A percentile compares a stretch with the other conserved stretches of the same genome.
Evolutionary conservation across 2,329 filamentous ascomycete genomes (phyloP).

Genomic region (Teratosphaeria zuluensis): DNA sequence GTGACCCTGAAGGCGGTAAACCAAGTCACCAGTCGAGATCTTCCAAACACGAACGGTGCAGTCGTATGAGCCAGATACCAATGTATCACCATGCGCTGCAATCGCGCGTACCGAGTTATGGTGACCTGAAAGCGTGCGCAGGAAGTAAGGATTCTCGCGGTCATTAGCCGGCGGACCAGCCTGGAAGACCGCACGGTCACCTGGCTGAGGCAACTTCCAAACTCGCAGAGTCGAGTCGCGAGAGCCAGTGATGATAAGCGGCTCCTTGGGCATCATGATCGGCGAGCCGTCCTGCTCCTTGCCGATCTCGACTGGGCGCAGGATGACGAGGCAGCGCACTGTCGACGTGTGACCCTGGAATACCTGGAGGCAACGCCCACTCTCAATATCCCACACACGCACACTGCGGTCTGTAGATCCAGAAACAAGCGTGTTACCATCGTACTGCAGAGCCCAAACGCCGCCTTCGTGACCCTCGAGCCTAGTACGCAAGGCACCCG

Average conservation of each 20-base stretch:
- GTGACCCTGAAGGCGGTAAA: constrained; percentile 79
- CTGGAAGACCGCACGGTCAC: constrained; percentile 69
- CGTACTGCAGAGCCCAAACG: constrained; percentile 94
- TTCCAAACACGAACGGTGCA: constrained; percentile 93
- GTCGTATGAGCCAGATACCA: constrained; percentile 97
- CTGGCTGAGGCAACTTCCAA: constrained; percentile 81
- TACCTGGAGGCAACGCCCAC: constrained; percentile 82
- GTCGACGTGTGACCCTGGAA: constrained; percentile 98
- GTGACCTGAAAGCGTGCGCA: constrained; percentile 77
- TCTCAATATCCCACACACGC: constrained; percentile 98
- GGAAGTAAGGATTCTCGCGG: constrained; percentile 85
- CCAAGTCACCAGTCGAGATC: constrained; percentile 83
- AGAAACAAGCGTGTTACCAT: constrained; percentile 89
- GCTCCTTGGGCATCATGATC: constrained; percentile 87
- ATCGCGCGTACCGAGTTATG: constrained; percentile 92
- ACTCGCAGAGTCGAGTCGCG: constrained; percentile 88
- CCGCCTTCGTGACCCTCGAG: constrained; percentile 92
- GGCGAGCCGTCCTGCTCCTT: constrained; percentile 57
- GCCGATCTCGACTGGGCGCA: constrained; percentile 74
- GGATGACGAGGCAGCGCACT: constrained; percentile 87
- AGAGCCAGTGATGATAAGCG: constrained; percentile 93
- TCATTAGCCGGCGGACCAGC: constrained; percentile 63
- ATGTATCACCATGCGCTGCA: constrained; percentile 83
- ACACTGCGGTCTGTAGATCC: constrained; percentile 94
- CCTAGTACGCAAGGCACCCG: constrained; percentile 70